Conservation (phyloP, 176 grass and related monocot genomes). For the Oryza coarctata region DNA sequence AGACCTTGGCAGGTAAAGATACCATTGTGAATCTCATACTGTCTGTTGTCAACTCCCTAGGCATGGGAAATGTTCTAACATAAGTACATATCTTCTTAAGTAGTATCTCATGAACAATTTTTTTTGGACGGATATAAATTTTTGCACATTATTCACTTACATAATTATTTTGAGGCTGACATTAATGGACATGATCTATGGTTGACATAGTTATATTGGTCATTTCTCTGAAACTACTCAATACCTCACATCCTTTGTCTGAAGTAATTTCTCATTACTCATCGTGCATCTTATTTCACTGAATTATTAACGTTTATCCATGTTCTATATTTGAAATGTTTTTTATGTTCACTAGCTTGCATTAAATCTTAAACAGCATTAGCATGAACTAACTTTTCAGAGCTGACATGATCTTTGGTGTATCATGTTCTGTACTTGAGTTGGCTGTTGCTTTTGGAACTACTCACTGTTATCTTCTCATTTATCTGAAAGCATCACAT, state of each 20-base stretch:
- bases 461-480: background rate
- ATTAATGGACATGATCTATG: too few species aligned
- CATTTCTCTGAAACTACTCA: too few species aligned
- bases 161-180: too few species aligned
- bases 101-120: background rate
- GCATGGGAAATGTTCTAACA: background rate
- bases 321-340: background rate
- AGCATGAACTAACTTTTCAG: background rate
- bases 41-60: background rate
- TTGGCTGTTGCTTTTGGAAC: background rate
- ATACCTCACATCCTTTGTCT: background rate
- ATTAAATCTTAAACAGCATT: background rate
- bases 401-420: background rate
- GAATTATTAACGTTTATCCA: background rate
- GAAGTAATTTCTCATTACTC: background rate
- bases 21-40: background rate
- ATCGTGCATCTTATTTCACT: background rate
- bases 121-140: background rate
- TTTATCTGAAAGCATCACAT: background rate
- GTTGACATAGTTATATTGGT: background rate
- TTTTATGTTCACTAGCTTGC: background rate
- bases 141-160: too few species aligned
- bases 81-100: background rate
- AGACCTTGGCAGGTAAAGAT: constrained; percentile 81
- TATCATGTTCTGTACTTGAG: background rate